Percentiles rank a stretch among this genome's conserved stretches.
Evolutionary conservation across 1,284 basidiomycete species (phyloP).

Genomic region (Fereydounia khargensis): DNA sequence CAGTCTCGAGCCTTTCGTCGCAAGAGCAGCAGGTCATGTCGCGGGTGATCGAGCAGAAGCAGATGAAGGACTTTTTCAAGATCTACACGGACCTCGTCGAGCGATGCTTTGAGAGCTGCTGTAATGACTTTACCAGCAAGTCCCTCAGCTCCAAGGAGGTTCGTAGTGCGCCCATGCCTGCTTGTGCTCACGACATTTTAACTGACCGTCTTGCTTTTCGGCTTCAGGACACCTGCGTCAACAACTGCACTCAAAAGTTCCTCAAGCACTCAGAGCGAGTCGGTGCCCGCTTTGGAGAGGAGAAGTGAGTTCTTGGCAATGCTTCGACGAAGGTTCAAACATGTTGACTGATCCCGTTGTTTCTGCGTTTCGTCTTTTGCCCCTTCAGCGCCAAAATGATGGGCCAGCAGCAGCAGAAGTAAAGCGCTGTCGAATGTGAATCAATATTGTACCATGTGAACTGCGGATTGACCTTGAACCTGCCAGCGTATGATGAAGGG

Average conservation of each 20-base stretch:
- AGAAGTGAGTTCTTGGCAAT: conserved; percentile 36
- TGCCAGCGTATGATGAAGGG: too few species aligned
- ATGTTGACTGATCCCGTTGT: not conserved
- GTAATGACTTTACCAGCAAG: conserved; percentile 95
- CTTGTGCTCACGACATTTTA: not conserved
- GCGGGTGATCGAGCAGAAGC: conserved; percentile 56
- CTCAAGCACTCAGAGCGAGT: conserved; percentile 94
- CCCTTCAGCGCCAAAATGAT: conserved; percentile 1
- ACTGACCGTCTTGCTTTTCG: not conserved
- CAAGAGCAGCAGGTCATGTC: conserved; percentile 53
- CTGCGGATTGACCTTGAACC: too few species aligned
- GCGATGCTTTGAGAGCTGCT: conserved; percentile 89
- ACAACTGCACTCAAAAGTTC: conserved; percentile 82
- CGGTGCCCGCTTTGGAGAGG: conserved; percentile 72
- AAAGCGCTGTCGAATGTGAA: too few species aligned
- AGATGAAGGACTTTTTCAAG: conserved; percentile 98
- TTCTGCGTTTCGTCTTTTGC: not conserved
- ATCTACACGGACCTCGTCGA: conserved; percentile 96
- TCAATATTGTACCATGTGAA: too few species aligned
- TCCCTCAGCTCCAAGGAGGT: conserved; percentile 91
- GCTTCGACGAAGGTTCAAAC: not conserved
- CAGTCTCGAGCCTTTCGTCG: conserved; percentile 52
- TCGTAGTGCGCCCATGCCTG: not conserved
- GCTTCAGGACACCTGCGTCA: conserved; percentile 63
- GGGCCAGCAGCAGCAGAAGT: conserved; percentile 1